Conservation (phyloP, 129 eudicot genomes). For the Pittosporum tobira region DNA sequence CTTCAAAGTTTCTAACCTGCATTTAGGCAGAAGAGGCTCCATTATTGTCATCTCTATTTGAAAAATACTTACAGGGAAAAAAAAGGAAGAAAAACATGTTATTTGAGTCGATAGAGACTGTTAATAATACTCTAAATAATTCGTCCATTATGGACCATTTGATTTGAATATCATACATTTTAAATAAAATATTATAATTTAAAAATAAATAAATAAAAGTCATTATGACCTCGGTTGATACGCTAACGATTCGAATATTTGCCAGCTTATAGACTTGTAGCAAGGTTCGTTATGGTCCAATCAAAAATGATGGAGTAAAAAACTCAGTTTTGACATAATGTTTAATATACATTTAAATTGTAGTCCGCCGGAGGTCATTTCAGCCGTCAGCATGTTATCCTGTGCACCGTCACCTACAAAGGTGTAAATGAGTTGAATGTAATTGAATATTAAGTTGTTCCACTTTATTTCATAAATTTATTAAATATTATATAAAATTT, state of each 20-base stretch:
- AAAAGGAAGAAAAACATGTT: too few species aligned
- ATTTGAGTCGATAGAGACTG: slow-evolving; percentile 4
- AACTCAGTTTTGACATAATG: neutral
- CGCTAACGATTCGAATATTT: slow-evolving; percentile 2
- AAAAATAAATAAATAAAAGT: too few species aligned
- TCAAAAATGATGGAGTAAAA: slow-evolving; percentile 1
- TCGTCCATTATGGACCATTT: slow-evolving; percentile 13
- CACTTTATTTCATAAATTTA: neutral
- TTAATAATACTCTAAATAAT: slow-evolving; percentile 1
- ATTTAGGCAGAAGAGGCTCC: too few species aligned
- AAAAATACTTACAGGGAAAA: too few species aligned
- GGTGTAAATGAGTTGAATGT: too few species aligned
- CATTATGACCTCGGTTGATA: neutral
- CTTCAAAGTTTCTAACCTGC: too few species aligned
- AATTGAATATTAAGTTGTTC: neutral
- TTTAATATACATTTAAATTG: too few species aligned
- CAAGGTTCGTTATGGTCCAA: slow-evolving; percentile 11
- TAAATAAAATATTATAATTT: neutral
- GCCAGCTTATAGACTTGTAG: slow-evolving; percentile 4
- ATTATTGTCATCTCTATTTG: too few species aligned
- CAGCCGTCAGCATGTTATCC: too few species aligned
- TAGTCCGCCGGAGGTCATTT: too few species aligned
- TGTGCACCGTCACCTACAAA: too few species aligned
- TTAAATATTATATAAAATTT: too few species aligned
- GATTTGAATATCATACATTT: neutral